Conservation (phyloP, 2,329 filamentous ascomycete species). For the Neopestalotiopsis rosae region DNA sequence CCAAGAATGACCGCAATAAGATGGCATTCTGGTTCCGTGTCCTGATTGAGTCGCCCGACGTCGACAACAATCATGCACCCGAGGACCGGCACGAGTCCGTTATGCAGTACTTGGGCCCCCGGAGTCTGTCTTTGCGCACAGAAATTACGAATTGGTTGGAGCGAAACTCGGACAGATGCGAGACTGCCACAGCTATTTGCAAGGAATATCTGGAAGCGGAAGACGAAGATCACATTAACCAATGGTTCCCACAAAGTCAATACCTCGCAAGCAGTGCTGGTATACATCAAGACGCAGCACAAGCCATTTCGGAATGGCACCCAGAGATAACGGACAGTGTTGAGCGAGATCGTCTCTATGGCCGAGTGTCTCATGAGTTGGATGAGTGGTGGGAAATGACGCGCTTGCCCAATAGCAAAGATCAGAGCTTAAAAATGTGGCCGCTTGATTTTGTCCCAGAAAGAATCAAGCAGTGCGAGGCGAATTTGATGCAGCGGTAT, state of each 20-base stretch:
- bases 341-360: conserved; percentile 63
- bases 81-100: conserved; percentile 57
- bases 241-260: conserved; percentile 52
- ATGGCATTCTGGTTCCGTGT: conserved; percentile 74
- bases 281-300: conserved; percentile 44
- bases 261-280: conserved; percentile 51
- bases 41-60: conserved; percentile 57
- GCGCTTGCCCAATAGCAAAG: conserved; percentile 64
- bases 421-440: conserved; percentile 64
- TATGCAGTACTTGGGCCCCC: conserved; percentile 58
- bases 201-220: conserved; percentile 59
- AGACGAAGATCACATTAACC: conserved; percentile 54
- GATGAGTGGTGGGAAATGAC: conserved; percentile 69
- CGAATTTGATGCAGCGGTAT: conserved; percentile 63
- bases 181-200: conserved; percentile 59
- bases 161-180: conserved; percentile 64
- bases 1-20: conserved; percentile 72
- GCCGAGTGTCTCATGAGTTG: conserved; percentile 67
- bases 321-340: conserved; percentile 60
- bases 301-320: conserved; percentile 55
- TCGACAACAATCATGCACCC: conserved; percentile 53
- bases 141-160: conserved; percentile 69
- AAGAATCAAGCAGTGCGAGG: conserved; percentile 63
- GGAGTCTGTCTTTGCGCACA: conserved; percentile 61
- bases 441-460: conserved; percentile 64